Conservation (phyloP, 2,329 filamentous ascomycete genomes). For the Pseudogymnoascus sp. region DNA sequence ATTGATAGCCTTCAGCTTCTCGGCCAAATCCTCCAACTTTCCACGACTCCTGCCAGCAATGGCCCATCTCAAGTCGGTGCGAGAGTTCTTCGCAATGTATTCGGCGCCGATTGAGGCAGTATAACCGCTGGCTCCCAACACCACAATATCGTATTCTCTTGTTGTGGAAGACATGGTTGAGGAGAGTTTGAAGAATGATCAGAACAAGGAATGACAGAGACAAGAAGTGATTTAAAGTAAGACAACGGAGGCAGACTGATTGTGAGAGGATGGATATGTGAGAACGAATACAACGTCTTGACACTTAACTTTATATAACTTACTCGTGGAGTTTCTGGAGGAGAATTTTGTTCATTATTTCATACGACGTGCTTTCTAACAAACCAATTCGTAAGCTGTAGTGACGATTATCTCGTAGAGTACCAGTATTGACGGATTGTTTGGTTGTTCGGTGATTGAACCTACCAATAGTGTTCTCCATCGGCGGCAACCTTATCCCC, state of each 20-base stretch:
- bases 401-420: background rate
- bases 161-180: background rate
- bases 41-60: conserved; percentile 49
- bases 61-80: conserved; percentile 60
- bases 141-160: conserved; percentile 52
- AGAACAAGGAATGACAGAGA: background rate
- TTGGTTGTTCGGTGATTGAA: background rate
- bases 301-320: conserved; percentile 2
- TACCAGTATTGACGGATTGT: background rate
- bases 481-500: too few relatives aligned
- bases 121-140: conserved; percentile 62
- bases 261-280: background rate
- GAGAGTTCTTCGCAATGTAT: conserved; percentile 52
- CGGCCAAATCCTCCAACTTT: conserved; percentile 46
- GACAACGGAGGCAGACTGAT: background rate
- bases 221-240: background rate
- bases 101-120: conserved; percentile 57
- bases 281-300: background rate
- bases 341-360: background rate
- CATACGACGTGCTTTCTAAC: background rate
- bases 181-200: background rate
- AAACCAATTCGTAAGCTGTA: background rate
- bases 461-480: background rate
- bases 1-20: conserved; percentile 48
- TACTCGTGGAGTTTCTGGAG: background rate